These are phyloP conservation scores for Pseudogymnoascus sp. DNA, from an alignment of 2,329 filamentous ascomycete species.

Conservation along the genomic window DNA sequence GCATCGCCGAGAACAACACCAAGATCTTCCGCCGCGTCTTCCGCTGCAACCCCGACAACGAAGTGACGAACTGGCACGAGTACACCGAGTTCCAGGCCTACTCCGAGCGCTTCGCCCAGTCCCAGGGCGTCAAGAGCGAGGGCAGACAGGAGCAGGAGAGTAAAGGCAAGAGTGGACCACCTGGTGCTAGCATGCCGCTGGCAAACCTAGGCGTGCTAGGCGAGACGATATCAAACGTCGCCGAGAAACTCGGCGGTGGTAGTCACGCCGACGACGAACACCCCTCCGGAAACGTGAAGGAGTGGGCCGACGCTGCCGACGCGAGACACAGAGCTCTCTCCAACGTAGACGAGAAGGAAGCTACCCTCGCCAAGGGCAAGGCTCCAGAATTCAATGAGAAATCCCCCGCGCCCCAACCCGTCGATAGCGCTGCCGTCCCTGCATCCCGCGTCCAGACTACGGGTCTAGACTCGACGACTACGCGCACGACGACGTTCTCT, in stretches of 20 bases:
- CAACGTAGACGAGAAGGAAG: not conserved
- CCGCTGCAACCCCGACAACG: constrained; percentile 91
- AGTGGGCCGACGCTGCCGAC: constrained; percentile 22
- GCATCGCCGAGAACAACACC: constrained; percentile 87
- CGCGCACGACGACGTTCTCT: constrained; percentile 50
- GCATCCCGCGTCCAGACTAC: not conserved
- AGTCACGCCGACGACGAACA: constrained; percentile 11
- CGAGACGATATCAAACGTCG: constrained; percentile 16
- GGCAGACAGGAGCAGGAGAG: constrained; percentile 26
- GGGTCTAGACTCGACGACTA: constrained; percentile 31
- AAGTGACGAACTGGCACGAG: constrained; percentile 86
- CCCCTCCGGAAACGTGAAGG: constrained; percentile 21
- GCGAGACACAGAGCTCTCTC: constrained; percentile 14
- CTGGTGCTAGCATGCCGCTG: constrained; percentile 16
- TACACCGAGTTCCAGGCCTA: constrained; percentile 59
- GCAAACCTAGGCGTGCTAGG: constrained; percentile 12
- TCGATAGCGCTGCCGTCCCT: not conserved
- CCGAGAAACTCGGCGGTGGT: constrained; percentile 20
- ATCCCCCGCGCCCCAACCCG: not conserved
- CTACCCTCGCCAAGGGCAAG: not conserved
- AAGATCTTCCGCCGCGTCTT: constrained; percentile 91
- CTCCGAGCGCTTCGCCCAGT: constrained; percentile 58
- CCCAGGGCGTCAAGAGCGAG: constrained; percentile 28
- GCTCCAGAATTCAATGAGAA: not conserved
- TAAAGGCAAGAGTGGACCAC: constrained; percentile 25